Evolutionary conservation across 2,329 filamentous ascomycete species (phyloP), one percentile per base, ranked within the genome.

Genomic region (Hypoxylon sp.): DNA sequence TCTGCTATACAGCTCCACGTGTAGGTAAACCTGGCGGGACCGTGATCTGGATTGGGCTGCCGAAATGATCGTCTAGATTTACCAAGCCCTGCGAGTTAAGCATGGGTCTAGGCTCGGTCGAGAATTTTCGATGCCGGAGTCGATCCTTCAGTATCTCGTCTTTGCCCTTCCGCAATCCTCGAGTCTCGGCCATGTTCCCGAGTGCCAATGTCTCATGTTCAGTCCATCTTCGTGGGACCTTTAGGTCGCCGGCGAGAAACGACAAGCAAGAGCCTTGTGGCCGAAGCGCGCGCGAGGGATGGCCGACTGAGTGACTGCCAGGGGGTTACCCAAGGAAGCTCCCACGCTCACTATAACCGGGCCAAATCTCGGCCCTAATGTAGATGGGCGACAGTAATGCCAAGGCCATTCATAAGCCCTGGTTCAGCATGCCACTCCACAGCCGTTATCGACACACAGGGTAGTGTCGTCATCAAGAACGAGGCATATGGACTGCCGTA

Each of bases 281-380:
- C 57, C 55, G 53, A 55, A 24, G 13, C 20, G 38, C 18, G 23
- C 29, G 33, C 33, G 46, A 20, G 31, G 54, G 52, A 42, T 41
- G 54, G 7, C 18, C 17, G 17, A 13, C 31, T 15, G 31, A 15
- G 31, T 35, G 31, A n/a, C n/a, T 31, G 47, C 60, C 9, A 50
- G 50, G 53, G 33, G 58, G 35, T n/a, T n/a, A n/a, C n/a, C 51
- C 46, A 24, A 61, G 57, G 48, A 26, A 41, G 23, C 20, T 41
- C 43, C 53, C 51, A 29, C 48, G 33, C 37, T 59, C 60, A 65
- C 60, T 63, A 65, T 65, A 65, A 57, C 51, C 62, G 62, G 62
- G 45, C 62, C 37, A 65, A 63, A 63, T 65, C 38, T 63, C 62
- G 62, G 60, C 49, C 57, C 48, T 65, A 65, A 63, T 65, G 53